These are phyloP conservation scores for Paramecium tetraurelia DNA, from an alignment of 73 alveolate species.

Conservation along the genomic window DNA sequence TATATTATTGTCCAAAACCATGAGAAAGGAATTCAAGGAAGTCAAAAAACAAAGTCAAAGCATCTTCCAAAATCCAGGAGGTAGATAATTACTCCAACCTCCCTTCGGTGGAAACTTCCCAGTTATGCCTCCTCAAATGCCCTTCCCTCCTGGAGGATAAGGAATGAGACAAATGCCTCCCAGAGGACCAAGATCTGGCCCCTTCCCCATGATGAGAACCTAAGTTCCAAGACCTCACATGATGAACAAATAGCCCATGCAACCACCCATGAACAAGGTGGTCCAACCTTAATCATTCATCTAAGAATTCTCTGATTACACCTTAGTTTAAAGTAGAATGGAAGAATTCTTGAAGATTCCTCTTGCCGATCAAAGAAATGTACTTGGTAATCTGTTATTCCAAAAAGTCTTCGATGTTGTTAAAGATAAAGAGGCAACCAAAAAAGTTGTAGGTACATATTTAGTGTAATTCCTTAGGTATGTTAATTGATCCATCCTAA, in stretches of 20 bases:
- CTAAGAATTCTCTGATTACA: background rate
- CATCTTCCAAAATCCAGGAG: conserved; percentile 24
- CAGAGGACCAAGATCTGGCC: background rate
- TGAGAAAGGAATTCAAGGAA: conserved; percentile 46
- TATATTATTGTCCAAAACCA: conserved; percentile 6
- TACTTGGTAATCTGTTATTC: conserved; percentile 16
- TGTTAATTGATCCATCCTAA: conserved; percentile 10
- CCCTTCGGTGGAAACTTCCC: background rate
- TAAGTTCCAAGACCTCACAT: background rate
- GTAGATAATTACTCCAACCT: conserved; percentile 8
- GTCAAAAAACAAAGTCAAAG: conserved; percentile 15
- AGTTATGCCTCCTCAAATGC: background rate
- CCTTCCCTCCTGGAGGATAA: background rate
- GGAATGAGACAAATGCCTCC: background rate
- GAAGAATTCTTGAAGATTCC: conserved; percentile 15
- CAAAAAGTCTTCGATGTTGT: background rate
- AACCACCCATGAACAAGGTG: background rate
- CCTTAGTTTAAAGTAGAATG: background rate
- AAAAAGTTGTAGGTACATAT: background rate
- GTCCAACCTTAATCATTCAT: background rate
- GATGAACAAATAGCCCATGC: background rate
- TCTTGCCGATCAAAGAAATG: background rate
- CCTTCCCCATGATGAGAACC: background rate
- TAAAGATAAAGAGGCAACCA: background rate
- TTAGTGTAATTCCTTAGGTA: background rate